These are phyloP conservation scores for Thielaviopsis euricoi DNA, from an alignment of 2,329 filamentous ascomycete genomes.

Conservation along the genomic window DNA sequence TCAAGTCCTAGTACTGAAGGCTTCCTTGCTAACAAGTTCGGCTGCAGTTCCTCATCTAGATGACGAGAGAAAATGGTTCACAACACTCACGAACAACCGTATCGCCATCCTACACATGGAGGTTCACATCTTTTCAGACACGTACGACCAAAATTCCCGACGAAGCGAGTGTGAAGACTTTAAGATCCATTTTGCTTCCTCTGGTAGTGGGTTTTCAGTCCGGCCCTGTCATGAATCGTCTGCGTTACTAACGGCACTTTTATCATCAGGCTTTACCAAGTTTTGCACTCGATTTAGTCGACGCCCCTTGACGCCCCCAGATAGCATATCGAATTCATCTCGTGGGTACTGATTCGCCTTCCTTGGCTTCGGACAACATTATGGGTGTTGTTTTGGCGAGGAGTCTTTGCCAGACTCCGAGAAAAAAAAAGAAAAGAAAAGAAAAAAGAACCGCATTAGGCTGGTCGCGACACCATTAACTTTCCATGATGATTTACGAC, in stretches of 20 bases:
- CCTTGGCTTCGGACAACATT: neutral
- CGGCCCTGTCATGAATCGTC: neutral
- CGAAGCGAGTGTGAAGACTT: neutral
- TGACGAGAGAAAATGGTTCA: neutral
- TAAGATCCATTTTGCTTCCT: neutral
- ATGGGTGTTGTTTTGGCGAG: too few species aligned
- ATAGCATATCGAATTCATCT: neutral
- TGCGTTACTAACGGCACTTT: neutral
- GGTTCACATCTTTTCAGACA: neutral
- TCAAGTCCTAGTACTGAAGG: neutral
- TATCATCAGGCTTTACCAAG: neutral
- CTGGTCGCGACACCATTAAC: too few species aligned
- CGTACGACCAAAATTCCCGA: neutral
- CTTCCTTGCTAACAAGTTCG: neutral
- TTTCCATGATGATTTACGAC: too few species aligned
- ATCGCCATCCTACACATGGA: neutral
- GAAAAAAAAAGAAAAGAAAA: too few species aligned
- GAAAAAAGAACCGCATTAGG: too few species aligned
- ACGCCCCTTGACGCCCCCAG: neutral
- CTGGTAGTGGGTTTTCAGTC: neutral
- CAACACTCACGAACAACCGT: neutral
- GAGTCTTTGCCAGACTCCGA: too few species aligned
- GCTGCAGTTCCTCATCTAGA: neutral
- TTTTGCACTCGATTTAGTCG: neutral
- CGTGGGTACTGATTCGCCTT: neutral